A percentile compares a stretch with the other conserved stretches of the same genome.
These are phyloP conservation scores for Aspergillus udagawae DNA, from an alignment of 2,329 filamentous ascomycete genomes.

Conservation along the genomic window DNA sequence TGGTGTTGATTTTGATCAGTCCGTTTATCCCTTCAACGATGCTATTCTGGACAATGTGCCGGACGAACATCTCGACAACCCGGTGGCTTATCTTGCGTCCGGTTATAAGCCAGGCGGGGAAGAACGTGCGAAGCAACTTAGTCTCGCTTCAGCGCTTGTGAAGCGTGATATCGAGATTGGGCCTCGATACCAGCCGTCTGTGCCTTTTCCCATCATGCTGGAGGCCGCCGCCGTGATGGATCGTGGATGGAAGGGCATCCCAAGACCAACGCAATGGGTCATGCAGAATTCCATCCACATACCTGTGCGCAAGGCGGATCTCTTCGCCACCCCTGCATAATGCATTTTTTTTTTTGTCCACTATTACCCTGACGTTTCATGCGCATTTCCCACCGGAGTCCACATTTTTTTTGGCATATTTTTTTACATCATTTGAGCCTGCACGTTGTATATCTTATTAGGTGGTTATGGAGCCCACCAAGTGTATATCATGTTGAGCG, in stretches of 20 bases:
- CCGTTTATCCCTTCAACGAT: slow-evolving; percentile 6
- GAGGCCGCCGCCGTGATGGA: slow-evolving; percentile 33
- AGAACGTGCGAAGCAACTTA: slow-evolving; percentile 24
- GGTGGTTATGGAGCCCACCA: background rate
- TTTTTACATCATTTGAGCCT: background rate
- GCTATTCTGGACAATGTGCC: slow-evolving; percentile 20
- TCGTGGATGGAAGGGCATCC: slow-evolving; percentile 23
- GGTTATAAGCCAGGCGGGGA: slow-evolving; percentile 14
- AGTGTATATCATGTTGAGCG: background rate
- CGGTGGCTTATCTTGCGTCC: slow-evolving; percentile 21
- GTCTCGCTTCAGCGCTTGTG: slow-evolving; percentile 24
- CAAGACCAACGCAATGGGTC: slow-evolving; percentile 25
- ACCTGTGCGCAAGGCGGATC: slow-evolving; percentile 16
- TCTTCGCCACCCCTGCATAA: background rate
- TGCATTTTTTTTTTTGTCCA: background rate
- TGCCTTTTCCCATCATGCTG: slow-evolving; percentile 30
- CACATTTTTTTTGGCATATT: background rate
- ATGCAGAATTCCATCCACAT: slow-evolving; percentile 32
- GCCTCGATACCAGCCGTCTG: slow-evolving; percentile 16
- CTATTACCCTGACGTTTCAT: background rate
- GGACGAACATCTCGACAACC: slow-evolving; percentile 22
- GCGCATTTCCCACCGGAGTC: background rate
- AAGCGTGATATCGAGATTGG: slow-evolving; percentile 27
- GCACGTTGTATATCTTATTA: background rate
- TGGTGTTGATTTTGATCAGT: slow-evolving; percentile 23